Base-by-base conservation (phyloP, 202 grass and related monocot species). In the Saccharum hybrid region DNA sequence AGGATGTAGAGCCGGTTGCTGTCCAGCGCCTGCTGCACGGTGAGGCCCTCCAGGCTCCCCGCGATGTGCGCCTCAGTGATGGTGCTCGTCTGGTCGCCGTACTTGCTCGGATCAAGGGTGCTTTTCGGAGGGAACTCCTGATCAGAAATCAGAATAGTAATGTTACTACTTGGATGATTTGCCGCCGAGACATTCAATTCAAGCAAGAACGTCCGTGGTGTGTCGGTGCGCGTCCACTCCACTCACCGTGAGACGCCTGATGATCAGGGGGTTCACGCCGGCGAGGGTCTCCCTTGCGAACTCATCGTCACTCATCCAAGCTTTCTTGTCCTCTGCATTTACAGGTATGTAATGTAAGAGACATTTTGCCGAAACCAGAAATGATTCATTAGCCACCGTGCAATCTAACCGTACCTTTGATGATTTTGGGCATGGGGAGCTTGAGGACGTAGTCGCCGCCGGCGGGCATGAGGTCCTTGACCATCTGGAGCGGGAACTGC, bases 111-210 rank as follows among this genome's bases (percentile, higher is more conserved):
- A 0, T 48, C 43, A 5, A 94, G 86, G n/a, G 75, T 85, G 76
- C 14, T 65, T 66, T 33, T 39, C 1, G 83, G 78, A 64, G 92
- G 87, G 34, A 94, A 94, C 39, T 88, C 86, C 92, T 94, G 45
- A 48, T 14, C 26, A 26, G 26, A 26, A 26, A 26, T 26, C 38
- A 39, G 38, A 1, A 46, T 14, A 46, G 4, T 12, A 46, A 46
- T 43, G 43, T 46, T 46, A 46, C 41, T 43, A 11, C 43, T 46
- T 13, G 2, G 11, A 26, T 26, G 26, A 26, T 26, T 26, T 26
- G 26, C 13, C 14, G 12, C 45, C 13, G 4, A 0, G 38, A 7
- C 38, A 39, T 1, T 39, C 11, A 14, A 4, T 14, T 46, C 43
- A 46, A 46, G 43, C 12, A 15, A 48, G 13, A 15, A 3, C 2